These are phyloP conservation scores for Chrysanthemum seticuspe DNA, from an alignment of 129 eudicot genomes.

Conservation along the genomic window DNA sequence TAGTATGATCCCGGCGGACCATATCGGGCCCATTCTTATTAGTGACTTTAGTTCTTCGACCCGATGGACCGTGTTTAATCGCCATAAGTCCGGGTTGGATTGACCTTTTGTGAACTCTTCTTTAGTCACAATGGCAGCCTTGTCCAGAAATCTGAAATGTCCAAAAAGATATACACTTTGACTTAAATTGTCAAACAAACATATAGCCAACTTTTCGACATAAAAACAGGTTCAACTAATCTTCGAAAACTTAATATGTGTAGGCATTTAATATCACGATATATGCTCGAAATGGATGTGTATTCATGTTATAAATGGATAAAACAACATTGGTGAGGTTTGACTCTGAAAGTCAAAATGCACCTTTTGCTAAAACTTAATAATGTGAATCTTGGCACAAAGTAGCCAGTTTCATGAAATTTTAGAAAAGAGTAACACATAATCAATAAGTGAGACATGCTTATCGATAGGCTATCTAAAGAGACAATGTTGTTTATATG, in stretches of 20 bases:
- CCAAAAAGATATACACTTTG: not conserved
- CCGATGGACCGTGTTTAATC: constrained; percentile 76
- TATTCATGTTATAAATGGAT: not conserved
- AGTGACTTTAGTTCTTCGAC: constrained; percentile 86
- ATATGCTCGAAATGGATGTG: not conserved
- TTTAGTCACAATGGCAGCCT: constrained; percentile 73
- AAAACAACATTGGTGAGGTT: not conserved
- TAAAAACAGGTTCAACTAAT: not conserved
- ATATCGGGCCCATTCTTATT: constrained; percentile 89
- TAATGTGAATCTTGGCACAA: not conserved
- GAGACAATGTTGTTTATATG: no score
- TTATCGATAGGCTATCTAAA: constrained; percentile 4
- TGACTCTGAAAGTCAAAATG: constrained; percentile 21
- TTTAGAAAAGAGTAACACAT: not conserved
- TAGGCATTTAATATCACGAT: not conserved
- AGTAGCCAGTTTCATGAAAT: constrained; percentile 6
- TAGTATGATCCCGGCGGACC: constrained; percentile 88
- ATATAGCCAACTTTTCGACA: not conserved
- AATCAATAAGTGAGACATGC: constrained; percentile 4
- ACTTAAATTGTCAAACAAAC: constrained; percentile 3
- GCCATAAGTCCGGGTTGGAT: constrained; percentile 58
- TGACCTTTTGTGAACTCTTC: constrained; percentile 47
- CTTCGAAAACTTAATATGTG: not conserved
- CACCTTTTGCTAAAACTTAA: constrained; percentile 6
- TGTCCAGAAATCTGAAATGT: constrained; percentile 68